Base-by-base conservation (phyloP, 2,329 filamentous ascomycete genomes). In the Mollisia scopiformis region DNA sequence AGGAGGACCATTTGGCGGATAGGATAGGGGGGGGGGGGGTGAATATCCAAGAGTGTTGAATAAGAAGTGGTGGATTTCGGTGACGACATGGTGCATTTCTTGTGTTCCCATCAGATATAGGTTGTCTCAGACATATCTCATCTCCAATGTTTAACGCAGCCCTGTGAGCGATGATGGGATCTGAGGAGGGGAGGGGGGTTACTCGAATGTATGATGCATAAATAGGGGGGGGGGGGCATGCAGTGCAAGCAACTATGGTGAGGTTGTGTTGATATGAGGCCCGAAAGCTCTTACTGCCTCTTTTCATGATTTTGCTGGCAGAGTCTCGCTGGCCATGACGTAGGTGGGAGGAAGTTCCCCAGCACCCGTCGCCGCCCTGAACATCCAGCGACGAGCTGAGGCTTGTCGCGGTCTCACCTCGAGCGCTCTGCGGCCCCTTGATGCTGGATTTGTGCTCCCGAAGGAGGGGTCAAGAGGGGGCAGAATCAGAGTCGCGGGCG, bases 301-400 rank as follows among this genome's bases (percentile, higher is more conserved):
- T 55, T 30, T 41, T 55, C 33, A 55, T 55, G 35, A 19, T 41
- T 41, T 25, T 28, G 27, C 5, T 2, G 3, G 39, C 23, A 21
- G 8, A 30, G 27, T n/a, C 2, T 28, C 14, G 21, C 23, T 14
- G 21, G 25, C 35, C 1, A 55, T 55, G 52, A 55, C 52, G 52
- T 55, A 5, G 52, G 52, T 50, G 55, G 55, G 13, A n/a, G 19
- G 21, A 19, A 8, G 14, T 41, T 53, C 56, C 46, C 55, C 55
- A 57, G 28, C 10, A 23, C n/a, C 35, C 56, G 39, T 2, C 41
- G 57, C 57, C 57, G 57, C 57, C 51, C 39, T 59, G 55, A 57
- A 47, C 23, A 33, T 7, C 23, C 16, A 39, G 25, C 31, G 35
- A 16, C 25, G 27, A 25, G 14, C 23, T 19, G n/a, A 41, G 23